Evolutionary conservation across 352 stramenopile species (phyloP), one percentile per base, ranked within the genome.

Genomic region (Blastocystis sp.): DNA sequence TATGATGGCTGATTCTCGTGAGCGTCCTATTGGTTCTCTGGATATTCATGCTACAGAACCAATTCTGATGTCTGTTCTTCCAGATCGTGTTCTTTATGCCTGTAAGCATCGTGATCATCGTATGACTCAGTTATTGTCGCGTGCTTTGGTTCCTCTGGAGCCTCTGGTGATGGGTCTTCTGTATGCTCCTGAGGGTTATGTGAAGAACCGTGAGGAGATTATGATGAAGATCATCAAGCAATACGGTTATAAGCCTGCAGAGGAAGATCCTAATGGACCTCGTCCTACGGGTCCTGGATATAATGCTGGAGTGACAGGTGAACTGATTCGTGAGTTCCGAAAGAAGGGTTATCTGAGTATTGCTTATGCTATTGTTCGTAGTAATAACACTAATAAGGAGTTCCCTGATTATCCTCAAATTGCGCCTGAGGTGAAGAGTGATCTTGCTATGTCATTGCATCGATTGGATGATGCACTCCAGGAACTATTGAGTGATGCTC

Each of bases 401-500:
- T 87, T 87, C 77, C 77, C 77, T 39, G 77, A 87, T 24, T 51
- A 87, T 32, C 77, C 77, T 9, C 77, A 87, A 39, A 87, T 87
- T 39, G 59, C 77, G 4, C 59, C 77, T 35, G 65, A 78, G 42
- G 56, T 87, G 35, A 87, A 87, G 77, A 61, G 35, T 42, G 77
- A 87, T 35, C 49, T 87, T 1, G 77, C 77, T 24, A 87, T 87
- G n/a, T 61, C 59, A 39, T 42, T 87, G 19, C 77, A 87, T n/a
- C 65, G 46, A 32, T 39, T 87, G n/a, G 77, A 87, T 24, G 77
- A 87, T 42, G 77, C 77, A n/a, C 37, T 87, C 0, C 59, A 87
- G 59, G 77, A 87, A 46, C 16, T 87, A 46, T 54, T 87, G 16
- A 77, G 29, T 29, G 56, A 87, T 42, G 42, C 39, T 39, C 77